Evolutionary conservation across 106 monocot genomes (phyloP).

Genomic region (Dendrobium catenatum): DNA sequence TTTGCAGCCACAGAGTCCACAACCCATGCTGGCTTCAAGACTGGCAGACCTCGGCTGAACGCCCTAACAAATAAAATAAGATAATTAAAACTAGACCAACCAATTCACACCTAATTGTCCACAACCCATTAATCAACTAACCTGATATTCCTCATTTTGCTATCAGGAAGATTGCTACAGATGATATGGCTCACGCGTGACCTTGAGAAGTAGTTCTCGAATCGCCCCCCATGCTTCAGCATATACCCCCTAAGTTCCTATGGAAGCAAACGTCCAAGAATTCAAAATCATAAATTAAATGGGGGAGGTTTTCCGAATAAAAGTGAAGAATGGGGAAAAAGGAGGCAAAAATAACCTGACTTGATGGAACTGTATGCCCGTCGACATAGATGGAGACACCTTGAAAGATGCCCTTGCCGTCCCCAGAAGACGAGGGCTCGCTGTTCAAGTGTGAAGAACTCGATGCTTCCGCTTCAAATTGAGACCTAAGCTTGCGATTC

Average conservation of each 20-base stretch:
- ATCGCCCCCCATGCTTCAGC: slow-evolving; percentile 78
- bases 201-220: slow-evolving; percentile 94
- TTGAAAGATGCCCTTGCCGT: slow-evolving; percentile 43
- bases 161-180: slow-evolving; percentile 78
- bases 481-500: slow-evolving; percentile 80
- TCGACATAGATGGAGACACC: slow-evolving; percentile 94
- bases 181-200: slow-evolving; percentile 80
- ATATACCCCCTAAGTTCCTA: slow-evolving; percentile 77
- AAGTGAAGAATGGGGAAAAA: neutral
- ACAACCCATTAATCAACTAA: slow-evolving; percentile 1
- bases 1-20: slow-evolving; percentile 79
- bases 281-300: neutral
- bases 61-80: slow-evolving; percentile 42
- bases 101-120: neutral
- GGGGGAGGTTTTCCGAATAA: neutral
- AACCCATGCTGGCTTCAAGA: slow-evolving; percentile 85
- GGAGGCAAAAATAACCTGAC: slow-evolving; percentile 38
- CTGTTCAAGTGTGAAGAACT: slow-evolving; percentile 9
- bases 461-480: slow-evolving; percentile 71
- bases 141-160: slow-evolving; percentile 83
- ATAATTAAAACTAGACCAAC: neutral
- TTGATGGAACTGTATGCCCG: slow-evolving; percentile 85
- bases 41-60: slow-evolving; percentile 88
- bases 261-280: neutral
- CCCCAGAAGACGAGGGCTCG: neutral